Evolutionary conservation across 768 basidiomycete species (phyloP), one percentile per base, ranked within the genome.

Genomic region (Macrolepiota dolichaula): DNA sequence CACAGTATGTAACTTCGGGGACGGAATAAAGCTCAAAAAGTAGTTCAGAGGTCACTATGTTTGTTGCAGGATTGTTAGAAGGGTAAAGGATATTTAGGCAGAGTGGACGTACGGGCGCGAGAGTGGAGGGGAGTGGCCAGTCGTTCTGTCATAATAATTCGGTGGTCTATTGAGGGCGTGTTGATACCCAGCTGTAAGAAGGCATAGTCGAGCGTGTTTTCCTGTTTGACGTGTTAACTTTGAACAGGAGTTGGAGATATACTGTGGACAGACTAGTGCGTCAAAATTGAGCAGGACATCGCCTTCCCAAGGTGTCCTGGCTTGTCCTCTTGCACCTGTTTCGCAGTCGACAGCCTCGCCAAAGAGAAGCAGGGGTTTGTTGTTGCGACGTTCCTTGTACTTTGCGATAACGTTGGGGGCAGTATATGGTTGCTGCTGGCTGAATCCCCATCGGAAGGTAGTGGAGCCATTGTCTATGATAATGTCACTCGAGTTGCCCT

Each of bases 11-110:
- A 51, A 98, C 79, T 4, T 89, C 86, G 1, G 96, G 96, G 3
- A 89, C 93, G 4, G 81, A 80, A 70, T 98, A 99, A 49, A 87
- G 82, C 75, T 99, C 97, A 69, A 99, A 99, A 75, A 99, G 85
- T 32, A 99, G 86, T 69, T 99, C 97, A 0, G 95, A 95, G 9
- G 95, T 96, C 58, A 97, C 94, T 96, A 68, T 19, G 47, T 47
- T 24, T 29, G 36, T n/a, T n/a, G n/a, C 96, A 32, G 29, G 5
- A 2, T 54, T 32, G 38, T 44, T 29, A 53, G 47, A 37, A n/a
- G 52, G 46, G 59, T 4, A 40, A 47, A 29, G 56, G 59, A 49
- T 25, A 22, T 29, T 27, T 27, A 66, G 60, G 24, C 56, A 50
- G 47, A 1, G 44, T 24, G 19, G 17, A 83, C 93, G 58, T 71